phyloP scores from a whole-genome alignment of 164 flowering plant genomes.

The Magnolia changhungtana region DNA sequence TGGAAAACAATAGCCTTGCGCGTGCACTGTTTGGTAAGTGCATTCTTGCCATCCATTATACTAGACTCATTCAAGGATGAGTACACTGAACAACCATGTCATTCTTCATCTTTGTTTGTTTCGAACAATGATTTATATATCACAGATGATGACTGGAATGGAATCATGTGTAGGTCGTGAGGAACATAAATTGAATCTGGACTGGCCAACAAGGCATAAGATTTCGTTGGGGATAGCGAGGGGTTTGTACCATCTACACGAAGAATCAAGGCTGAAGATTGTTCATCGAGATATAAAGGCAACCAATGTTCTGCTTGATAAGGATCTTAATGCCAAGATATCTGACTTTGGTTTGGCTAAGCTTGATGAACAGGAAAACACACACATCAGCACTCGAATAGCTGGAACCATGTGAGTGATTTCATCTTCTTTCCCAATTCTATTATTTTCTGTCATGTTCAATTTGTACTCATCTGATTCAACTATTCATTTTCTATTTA shows the following conservation, averaged over 20 bases:
- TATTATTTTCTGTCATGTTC: not conserved
- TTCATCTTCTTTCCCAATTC: not conserved
- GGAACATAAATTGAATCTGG: conserved; percentile 29
- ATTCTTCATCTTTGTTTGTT: not conserved
- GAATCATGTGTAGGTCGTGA: conserved; percentile 30
- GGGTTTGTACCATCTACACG: conserved; percentile 61
- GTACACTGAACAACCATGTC: not conserved
- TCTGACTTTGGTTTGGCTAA: conserved; percentile 76
- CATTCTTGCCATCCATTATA: not conserved
- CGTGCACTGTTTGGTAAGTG: conserved; percentile 45
- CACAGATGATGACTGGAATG: not conserved
- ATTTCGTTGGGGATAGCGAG: conserved; percentile 57
- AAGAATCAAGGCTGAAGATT: conserved; percentile 62
- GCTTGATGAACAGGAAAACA: conserved; percentile 59
- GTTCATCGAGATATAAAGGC: conserved; percentile 74
- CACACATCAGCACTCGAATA: conserved; percentile 61
- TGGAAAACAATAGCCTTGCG: conserved; percentile 57
- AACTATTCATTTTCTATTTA: too few relatives aligned
- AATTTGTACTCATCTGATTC: too few relatives aligned
- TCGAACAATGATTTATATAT: not conserved
- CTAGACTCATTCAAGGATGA: not conserved
- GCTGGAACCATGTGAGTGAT: conserved; percentile 63
- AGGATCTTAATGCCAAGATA: conserved; percentile 51
- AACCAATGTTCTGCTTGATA: conserved; percentile 58
- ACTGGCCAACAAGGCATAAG: conserved; percentile 57